Conservation (phyloP, 495 filamentous ascomycete species). For the Aspergillus campestris region DNA sequence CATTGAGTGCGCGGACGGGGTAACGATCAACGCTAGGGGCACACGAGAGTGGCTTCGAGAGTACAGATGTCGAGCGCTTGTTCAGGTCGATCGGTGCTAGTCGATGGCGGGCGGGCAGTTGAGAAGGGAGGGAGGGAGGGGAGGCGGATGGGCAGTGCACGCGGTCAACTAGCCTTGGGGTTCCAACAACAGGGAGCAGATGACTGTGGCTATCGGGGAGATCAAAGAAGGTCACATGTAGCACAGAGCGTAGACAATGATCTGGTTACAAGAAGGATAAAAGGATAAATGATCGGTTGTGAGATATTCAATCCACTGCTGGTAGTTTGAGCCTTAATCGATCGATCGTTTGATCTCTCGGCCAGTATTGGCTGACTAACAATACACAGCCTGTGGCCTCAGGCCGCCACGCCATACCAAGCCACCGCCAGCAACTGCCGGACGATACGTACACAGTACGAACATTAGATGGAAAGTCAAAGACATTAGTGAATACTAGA, state of each 20-base stretch:
- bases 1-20: slow-evolving; percentile 24
- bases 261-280: neutral
- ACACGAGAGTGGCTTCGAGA: neutral
- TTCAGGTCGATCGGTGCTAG: neutral
- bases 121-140: slow-evolving; percentile 7
- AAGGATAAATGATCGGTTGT: neutral
- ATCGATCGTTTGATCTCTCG: slow-evolving; percentile 9
- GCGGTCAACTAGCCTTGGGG: neutral
- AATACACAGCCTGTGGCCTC: slow-evolving; percentile 3
- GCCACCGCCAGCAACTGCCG: too few relatives aligned
- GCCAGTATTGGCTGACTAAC: slow-evolving; percentile 17
- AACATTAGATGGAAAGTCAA: neutral
- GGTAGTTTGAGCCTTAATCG: slow-evolving; percentile 11
- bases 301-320: slow-evolving; percentile 3
- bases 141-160: slow-evolving; percentile 2
- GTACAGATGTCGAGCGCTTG: neutral
- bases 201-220: neutral
- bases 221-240: slow-evolving; percentile 4
- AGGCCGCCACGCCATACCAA: slow-evolving; percentile 1
- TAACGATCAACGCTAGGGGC: neutral
- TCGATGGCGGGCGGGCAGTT: slow-evolving; percentile 4
- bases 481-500: neutral
- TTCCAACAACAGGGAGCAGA: neutral
- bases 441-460: too few relatives aligned
- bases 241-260: neutral